These are phyloP conservation scores for Penicillium cataractarum DNA, from an alignment of 495 filamentous ascomycete species.

Conservation along the genomic window DNA sequence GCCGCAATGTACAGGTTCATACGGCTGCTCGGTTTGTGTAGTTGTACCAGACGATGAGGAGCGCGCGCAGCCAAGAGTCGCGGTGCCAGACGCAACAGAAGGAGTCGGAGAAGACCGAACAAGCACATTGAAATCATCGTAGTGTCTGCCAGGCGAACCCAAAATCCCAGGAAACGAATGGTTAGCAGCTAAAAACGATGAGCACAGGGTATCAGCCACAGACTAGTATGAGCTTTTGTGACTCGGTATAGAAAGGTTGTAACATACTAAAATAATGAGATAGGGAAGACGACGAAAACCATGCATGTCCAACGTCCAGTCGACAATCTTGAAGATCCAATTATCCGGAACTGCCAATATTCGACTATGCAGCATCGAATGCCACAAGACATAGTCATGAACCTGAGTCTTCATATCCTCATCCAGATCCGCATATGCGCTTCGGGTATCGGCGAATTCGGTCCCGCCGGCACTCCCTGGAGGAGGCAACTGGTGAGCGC, in stretches of 20 bases:
- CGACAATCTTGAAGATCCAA: slow-evolving; percentile 28
- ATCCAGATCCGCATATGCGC: slow-evolving; percentile 55
- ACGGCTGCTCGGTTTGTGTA: slow-evolving; percentile 53
- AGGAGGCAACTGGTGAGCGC: slow-evolving; percentile 55
- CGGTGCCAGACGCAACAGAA: neutral
- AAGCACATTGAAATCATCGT: neutral
- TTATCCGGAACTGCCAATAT: slow-evolving; percentile 54
- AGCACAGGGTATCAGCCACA: neutral
- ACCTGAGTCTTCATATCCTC: slow-evolving; percentile 39
- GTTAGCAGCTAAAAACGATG: neutral
- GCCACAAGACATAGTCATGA: slow-evolving; percentile 52
- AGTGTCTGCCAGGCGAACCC: neutral
- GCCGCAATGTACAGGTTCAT: slow-evolving; percentile 58
- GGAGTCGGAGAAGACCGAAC: neutral
- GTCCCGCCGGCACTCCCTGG: slow-evolving; percentile 54
- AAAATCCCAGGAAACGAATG: neutral
- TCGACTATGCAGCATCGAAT: slow-evolving; percentile 55
- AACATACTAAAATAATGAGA: neutral
- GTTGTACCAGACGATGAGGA: slow-evolving; percentile 48
- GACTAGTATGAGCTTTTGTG: neutral
- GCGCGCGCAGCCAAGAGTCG: neutral
- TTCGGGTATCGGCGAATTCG: slow-evolving; percentile 59
- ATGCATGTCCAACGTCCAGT: slow-evolving; percentile 16
- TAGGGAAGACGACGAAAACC: neutral
- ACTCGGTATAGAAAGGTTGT: neutral